Conservation (phyloP, 345 rosid genomes). For the Durio zibethinus region DNA sequence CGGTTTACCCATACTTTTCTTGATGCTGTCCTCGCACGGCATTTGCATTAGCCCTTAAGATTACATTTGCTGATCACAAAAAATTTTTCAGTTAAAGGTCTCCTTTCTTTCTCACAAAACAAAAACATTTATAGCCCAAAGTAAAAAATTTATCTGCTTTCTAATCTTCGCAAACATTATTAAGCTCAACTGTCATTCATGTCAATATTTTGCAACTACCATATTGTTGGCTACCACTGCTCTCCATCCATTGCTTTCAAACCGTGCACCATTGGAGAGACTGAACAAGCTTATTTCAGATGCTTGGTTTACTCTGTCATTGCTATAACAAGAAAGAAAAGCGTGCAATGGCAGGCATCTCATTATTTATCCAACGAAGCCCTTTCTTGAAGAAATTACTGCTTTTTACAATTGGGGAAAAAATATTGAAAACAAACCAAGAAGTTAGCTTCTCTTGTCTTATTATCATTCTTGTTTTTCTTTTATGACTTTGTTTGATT, state of each 20-base stretch:
- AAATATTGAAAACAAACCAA: neutral
- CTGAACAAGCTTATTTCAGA: neutral
- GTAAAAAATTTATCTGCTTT: neutral
- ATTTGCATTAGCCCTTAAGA: constrained; percentile 33
- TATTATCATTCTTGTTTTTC: neutral
- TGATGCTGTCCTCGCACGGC: constrained; percentile 51
- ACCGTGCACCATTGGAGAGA: neutral
- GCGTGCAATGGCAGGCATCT: constrained; percentile 3
- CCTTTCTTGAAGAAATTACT: neutral
- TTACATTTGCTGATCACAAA: neutral
- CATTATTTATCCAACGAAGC: neutral
- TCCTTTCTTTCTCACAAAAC: constrained; percentile 15
- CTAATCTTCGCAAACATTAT: neutral
- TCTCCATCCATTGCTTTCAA: constrained; percentile 7
- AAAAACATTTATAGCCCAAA: neutral
- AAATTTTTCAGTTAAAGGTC: constrained; percentile 16
- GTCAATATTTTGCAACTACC: constrained; percentile 31
- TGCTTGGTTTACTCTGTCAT: constrained; percentile 13
- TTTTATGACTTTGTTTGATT: neutral
- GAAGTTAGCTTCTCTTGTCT: neutral
- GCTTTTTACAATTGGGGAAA: neutral
- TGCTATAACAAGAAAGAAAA: constrained; percentile 9
- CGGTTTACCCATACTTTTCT: constrained; percentile 45
- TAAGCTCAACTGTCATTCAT: constrained; percentile 24
- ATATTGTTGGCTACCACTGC: neutral